Evolutionary conservation across 495 filamentous ascomycete genomes (phyloP), one percentile per base, ranked within the genome.

Genomic region (Neurospora sp.): DNA sequence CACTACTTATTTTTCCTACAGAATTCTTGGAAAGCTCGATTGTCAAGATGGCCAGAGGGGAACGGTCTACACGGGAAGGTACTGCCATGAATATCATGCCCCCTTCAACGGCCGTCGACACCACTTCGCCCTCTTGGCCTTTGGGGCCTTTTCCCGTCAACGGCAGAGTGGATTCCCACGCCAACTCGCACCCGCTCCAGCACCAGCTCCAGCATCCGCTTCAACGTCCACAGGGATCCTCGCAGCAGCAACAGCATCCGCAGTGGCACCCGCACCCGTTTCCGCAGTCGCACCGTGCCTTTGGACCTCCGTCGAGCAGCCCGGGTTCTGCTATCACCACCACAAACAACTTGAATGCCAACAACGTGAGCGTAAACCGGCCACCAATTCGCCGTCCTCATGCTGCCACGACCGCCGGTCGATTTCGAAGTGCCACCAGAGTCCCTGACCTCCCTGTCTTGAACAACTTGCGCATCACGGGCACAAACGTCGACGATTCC

Each of bases 401-500:
- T 65, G 53, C 53, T 65, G 78, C 81, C 20, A 70, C 76, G 20
- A 78, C 40, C 27, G 72, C 68, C 2, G 79, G 72, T 3, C 75
- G 76, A 40, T 76, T 78, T 70, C 48, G 70, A 69, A 75, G 70
- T 69, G 40, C 70, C 41, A 73, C 76, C 1, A 75, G 75, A 38
- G 68, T 76, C 12, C 31, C 72, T 1, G 70, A 80, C 12, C 48
- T 75, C 68, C 74, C 76, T 40, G 69, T 74, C 38, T 71, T 77
- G 76, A 73, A 79, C 48, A 77, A 45, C 41, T 69, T 77, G 71
- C 76, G 76, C 48, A 72, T 75, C 31, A 71, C 78, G 22, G 70
- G 17, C 14, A 35, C 27, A 14, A 65, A 65, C 27, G 53, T 14
- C 31, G 6, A 72, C 75, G 81, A 83, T 53, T 84, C 83, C 40